A percentile compares a stretch with the other conserved stretches of the same genome.
Conservation (phyloP, 1,284 basidiomycete species). For the Heterobasidion parviporum region DNA sequence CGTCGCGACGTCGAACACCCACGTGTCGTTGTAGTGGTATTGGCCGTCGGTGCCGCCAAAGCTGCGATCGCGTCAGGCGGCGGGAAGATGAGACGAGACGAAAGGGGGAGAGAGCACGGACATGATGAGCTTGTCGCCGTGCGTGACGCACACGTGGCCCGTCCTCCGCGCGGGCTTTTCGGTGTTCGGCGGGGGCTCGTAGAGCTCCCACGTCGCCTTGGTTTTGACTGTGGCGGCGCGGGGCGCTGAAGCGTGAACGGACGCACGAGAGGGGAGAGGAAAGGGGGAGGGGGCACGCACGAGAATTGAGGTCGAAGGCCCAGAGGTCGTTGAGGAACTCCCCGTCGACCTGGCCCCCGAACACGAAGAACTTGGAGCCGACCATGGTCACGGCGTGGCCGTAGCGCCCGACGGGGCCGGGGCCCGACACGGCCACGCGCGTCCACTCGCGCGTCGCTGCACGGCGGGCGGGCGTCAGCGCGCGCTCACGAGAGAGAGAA, state of each 20-base stretch:
- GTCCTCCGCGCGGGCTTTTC: slow-evolving; percentile 83
- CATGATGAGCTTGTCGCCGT: slow-evolving; percentile 83
- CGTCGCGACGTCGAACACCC: slow-evolving; percentile 86
- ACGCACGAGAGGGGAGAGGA: slow-evolving; percentile 1
- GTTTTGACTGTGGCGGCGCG: slow-evolving; percentile 46
- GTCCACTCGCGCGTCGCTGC: slow-evolving; percentile 92
- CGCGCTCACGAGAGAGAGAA: slow-evolving; percentile 6
- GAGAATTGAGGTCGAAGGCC: slow-evolving; percentile 92
- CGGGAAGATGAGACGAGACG: neutral
- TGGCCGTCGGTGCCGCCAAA: slow-evolving; percentile 98
- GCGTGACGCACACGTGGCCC: slow-evolving; percentile 86
- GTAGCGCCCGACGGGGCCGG: slow-evolving; percentile 83
- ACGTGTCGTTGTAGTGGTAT: slow-evolving; percentile 99
- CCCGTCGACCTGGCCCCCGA: slow-evolving; percentile 96
- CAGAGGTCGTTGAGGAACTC: slow-evolving; percentile 95
- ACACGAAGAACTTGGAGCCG: slow-evolving; percentile 88
- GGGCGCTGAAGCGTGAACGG: neutral
- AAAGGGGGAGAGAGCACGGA: slow-evolving; percentile 21
- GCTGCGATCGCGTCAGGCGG: slow-evolving; percentile 29
- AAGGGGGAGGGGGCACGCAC: slow-evolving; percentile 39
- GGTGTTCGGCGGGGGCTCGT: slow-evolving; percentile 46
- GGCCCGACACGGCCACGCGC: slow-evolving; percentile 68
- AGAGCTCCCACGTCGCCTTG: slow-evolving; percentile 74
- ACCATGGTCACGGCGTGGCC: slow-evolving; percentile 95
- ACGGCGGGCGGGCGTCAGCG: neutral